Percentiles rank a stretch among this genome's conserved stretches.
These are phyloP conservation scores for Cymbopogon citratus DNA, from an alignment of 176 grass and related monocot species.

Conservation along the genomic window DNA sequence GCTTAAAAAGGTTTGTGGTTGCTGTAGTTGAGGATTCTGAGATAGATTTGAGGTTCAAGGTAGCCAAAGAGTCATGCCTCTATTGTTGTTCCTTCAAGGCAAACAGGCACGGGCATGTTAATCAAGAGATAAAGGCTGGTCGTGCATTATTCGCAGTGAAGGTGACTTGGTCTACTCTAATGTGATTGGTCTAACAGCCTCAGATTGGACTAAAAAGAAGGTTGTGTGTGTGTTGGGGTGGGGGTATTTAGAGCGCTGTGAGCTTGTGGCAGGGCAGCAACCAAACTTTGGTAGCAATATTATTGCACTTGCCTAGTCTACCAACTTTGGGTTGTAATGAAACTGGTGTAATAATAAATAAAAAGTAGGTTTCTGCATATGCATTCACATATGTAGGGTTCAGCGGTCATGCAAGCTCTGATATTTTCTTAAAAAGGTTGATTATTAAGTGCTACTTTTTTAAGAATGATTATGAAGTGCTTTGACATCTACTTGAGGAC, in stretches of 20 bases:
- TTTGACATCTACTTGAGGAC: too few relatives aligned
- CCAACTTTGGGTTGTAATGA: not conserved
- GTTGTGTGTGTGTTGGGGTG: too few relatives aligned
- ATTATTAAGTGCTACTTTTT: too few relatives aligned
- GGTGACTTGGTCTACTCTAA: not conserved
- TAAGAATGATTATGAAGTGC: too few relatives aligned
- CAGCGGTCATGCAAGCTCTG: too few relatives aligned
- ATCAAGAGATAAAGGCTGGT: not conserved
- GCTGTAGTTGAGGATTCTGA: not conserved
- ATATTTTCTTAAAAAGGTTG: too few relatives aligned
- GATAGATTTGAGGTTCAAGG: slow-evolving; percentile 22
- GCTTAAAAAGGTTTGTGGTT: slow-evolving; percentile 6
- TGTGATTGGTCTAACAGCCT: not conserved
- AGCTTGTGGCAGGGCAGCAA: not conserved
- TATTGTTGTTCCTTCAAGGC: not conserved
- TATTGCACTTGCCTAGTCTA: not conserved
- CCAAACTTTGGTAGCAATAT: not conserved
- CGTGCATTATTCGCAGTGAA: not conserved
- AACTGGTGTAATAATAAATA: not conserved
- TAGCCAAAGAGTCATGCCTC: not conserved
- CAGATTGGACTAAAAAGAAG: not conserved
- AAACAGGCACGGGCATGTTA: not conserved
- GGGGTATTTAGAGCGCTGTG: too few relatives aligned
- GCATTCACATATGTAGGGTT: too few relatives aligned
- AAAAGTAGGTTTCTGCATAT: too few relatives aligned